phyloP scores from a whole-genome alignment of 2,329 filamentous ascomycete genomes.

The Neocatenulostroma microsporum region DNA sequence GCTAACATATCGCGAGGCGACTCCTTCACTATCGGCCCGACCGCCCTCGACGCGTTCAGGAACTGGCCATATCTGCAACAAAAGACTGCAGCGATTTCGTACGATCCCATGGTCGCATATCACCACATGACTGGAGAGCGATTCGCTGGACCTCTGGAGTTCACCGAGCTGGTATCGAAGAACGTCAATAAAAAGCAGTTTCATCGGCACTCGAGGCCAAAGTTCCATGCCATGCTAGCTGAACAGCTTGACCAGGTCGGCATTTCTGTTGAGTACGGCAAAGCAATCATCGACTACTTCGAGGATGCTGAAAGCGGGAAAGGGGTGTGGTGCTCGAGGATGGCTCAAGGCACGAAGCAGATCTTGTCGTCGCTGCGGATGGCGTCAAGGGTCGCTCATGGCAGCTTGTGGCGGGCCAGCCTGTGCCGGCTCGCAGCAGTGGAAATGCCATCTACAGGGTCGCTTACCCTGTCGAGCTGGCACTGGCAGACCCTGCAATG shows the following conservation, averaged over 20 bases:
- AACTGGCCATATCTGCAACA: conserved; percentile 46
- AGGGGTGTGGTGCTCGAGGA: conserved; percentile 30
- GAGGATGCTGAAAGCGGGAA: conserved; percentile 34
- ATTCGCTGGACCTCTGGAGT: conserved; percentile 13
- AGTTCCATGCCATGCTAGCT: conserved; percentile 39
- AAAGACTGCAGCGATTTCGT: conserved; percentile 21
- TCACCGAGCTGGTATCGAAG: conserved; percentile 9
- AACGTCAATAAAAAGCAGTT: conserved; percentile 6
- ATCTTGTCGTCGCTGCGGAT: conserved; percentile 30
- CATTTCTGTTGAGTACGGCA: conserved; percentile 36
- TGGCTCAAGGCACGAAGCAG: conserved; percentile 37
- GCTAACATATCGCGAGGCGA: conserved; percentile 10
- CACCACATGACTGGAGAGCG: conserved; percentile 11
- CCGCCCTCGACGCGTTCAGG: conserved; percentile 47
- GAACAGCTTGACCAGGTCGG: conserved; percentile 40
- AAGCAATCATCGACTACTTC: conserved; percentile 38
- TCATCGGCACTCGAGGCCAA: conserved; percentile 13
- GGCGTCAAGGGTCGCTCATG: conserved; percentile 39
- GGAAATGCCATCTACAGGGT: conserved; percentile 16
- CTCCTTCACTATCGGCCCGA: conserved; percentile 42
- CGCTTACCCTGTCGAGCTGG: conserved; percentile 14
- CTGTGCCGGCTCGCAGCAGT: conserved; percentile 13
- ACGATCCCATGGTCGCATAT: conserved; percentile 11
- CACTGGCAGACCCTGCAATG: conserved; percentile 6
- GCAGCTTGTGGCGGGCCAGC: conserved; percentile 37